Conservation (phyloP, 345 rosid species). For the Citrus cavaleriei region DNA sequence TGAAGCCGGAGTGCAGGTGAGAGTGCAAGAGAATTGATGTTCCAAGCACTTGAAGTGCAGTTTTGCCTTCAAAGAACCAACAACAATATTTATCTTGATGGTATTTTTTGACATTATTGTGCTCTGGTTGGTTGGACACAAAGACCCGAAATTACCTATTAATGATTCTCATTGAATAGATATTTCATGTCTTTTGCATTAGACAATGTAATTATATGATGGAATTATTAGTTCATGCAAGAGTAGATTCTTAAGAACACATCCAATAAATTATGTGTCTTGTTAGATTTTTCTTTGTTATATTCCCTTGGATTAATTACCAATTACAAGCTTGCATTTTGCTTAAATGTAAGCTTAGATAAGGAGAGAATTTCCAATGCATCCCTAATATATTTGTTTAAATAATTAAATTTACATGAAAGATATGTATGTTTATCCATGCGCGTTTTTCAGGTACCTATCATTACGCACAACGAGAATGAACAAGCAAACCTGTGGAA, state of each 20-base stretch:
- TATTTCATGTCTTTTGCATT: not conserved
- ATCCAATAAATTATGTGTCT: too few relatives aligned
- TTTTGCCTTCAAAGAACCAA: too few relatives aligned
- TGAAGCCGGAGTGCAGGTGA: too few relatives aligned
- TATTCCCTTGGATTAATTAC: not conserved
- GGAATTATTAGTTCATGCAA: not conserved
- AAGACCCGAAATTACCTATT: not conserved
- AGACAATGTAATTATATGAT: not conserved
- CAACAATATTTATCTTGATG: not conserved
- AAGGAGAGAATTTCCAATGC: not conserved
- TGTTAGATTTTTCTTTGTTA: not conserved
- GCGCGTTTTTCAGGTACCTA: slow-evolving; percentile 61
- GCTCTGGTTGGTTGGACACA: not conserved
- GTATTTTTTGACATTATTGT: not conserved
- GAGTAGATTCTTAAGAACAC: not conserved
- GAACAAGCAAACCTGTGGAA: slow-evolving; percentile 85
- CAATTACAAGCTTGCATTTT: not conserved
- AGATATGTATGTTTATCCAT: not conserved
- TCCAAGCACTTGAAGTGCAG: too few relatives aligned
- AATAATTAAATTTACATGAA: not conserved
- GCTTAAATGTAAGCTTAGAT: not conserved
- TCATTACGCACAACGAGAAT: slow-evolving; percentile 68
- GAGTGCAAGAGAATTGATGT: too few relatives aligned
- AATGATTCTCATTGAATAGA: not conserved
- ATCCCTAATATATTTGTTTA: not conserved